Base-by-base conservation (phyloP, 164 flowering plant genomes). In the Santalum album region DNA sequence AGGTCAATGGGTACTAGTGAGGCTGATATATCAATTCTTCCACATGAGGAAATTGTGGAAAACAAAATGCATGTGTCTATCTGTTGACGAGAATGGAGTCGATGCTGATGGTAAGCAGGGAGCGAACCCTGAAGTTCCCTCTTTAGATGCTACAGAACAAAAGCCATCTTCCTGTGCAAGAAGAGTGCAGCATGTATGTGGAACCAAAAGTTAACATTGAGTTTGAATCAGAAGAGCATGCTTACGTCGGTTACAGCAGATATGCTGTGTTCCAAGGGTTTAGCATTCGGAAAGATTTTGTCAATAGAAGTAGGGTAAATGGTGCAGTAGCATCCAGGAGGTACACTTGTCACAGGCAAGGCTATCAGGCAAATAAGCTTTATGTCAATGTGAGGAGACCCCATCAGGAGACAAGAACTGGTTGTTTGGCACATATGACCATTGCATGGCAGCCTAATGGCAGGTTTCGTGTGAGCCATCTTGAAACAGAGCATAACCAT, bases 401-500 rank as follows among this genome's bases (percentile, higher is more conserved):
- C n/a, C n/a, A n/a, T n/a, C n/a, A n/a, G n/a, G n/a, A n/a, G n/a
- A n/a, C n/a, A n/a, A n/a, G n/a, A n/a, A n/a, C n/a, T n/a, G n/a
- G n/a, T n/a, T n/a, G n/a, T n/a, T n/a, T n/a, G n/a, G n/a, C n/a
- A n/a, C n/a, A n/a, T n/a, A n/a, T n/a, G n/a, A n/a, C n/a, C n/a
- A n/a, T n/a, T n/a, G n/a, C n/a, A n/a, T n/a, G n/a, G n/a, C n/a
- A n/a, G n/a, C n/a, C n/a, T n/a, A n/a, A n/a, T n/a, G n/a, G n/a
- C n/a, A n/a, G n/a, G n/a, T n/a, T n/a, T n/a, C n/a, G n/a, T n/a
- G n/a, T n/a, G n/a, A n/a, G n/a, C n/a, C n/a, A n/a, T n/a, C n/a
- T n/a, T n/a, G n/a, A n/a, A n/a, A n/a, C n/a, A n/a, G 27, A 35
- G 16, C 70, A 67, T 61, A 67, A 67, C 34, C 66, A 67, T 26